Base-by-base conservation (phyloP, 2,329 filamentous ascomycete genomes). In the Microascus cirrosus region DNA sequence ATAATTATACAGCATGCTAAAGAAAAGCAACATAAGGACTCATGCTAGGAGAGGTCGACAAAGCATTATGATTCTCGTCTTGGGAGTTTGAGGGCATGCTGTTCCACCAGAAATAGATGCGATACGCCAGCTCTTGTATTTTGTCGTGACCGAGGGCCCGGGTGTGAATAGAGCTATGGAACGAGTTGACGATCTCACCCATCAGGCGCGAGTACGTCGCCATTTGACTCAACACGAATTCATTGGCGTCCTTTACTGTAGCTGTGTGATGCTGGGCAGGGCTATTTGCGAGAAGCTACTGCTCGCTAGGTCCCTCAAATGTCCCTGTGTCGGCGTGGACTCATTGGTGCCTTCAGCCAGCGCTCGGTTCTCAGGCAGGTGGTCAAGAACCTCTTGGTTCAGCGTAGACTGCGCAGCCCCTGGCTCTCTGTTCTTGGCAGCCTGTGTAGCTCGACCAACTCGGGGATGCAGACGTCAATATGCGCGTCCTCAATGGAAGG, bases 381-480 rank as follows among this genome's bases (percentile, higher is more conserved):
- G 50, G 18, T 53, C 50, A 20, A 53, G 50, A 53, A 53, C 24
- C 50, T 53, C 50, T 25, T 53, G 20, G 12, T 53, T 53, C 18
- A 53, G 28, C 24, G 22, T 53, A 18, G 50, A 53, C 24, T 52
- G 50, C 5, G 4, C 20, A 52, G 50, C 50, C 25, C 20, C 20
- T 24, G 22, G 12, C 50, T 53, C 50, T 13, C 20, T 25, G 24
- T n/a, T 2, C 50, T 53, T 20, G 50, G n/a, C 50, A 25, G n/a
- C 50, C 50, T 58, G 50, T 66, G 65, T 6, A 65, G 59, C 36
- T 68, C 66, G 2, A 50, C 34, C 58, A 62, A 61, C 1, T 66
- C 69, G 0, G 70, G 69, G 2, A 66, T 62, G 54, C 71, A 73
- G 1, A 73, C 70, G 45, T 73, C 70, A 7, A 73, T 67, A 50